Percentiles rank a stretch among this genome's conserved stretches.
Evolutionary conservation across 2,329 filamentous ascomycete species (phyloP).

Genomic region (Talaromyces marneffei): DNA sequence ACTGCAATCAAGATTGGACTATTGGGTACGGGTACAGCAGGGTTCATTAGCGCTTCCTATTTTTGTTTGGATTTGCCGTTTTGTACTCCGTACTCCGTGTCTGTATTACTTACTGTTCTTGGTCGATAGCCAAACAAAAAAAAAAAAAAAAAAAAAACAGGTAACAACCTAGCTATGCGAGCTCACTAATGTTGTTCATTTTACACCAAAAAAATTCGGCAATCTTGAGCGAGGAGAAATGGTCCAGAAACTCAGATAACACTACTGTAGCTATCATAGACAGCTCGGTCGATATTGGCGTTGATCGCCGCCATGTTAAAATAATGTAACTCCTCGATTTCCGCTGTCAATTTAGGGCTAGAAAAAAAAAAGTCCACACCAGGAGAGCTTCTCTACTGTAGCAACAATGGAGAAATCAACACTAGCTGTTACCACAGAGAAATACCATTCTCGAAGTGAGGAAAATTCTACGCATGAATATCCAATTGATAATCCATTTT

Average conservation of each 20-base stretch:
- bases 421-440: background rate
- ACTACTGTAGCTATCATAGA: background rate
- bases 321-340: background rate
- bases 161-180: background rate
- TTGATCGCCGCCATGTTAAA: background rate
- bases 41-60: background rate
- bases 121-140: background rate
- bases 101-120: background rate
- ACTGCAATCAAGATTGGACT: background rate
- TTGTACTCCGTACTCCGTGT: too few species aligned
- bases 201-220: background rate
- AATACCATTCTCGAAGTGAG: background rate
- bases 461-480: background rate
- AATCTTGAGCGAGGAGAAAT: constrained; percentile 8
- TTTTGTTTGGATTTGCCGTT: background rate
- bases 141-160: background rate
- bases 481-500: constrained; percentile 8
- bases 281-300: background rate
- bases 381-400: background rate
- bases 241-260: background rate
- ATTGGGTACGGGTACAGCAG: background rate
- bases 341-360: background rate
- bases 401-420: constrained; percentile 6
- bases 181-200: background rate
- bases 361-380: background rate